Conservation (phyloP, 2,329 filamentous ascomycete genomes). For the Nigrospora oryzae region DNA sequence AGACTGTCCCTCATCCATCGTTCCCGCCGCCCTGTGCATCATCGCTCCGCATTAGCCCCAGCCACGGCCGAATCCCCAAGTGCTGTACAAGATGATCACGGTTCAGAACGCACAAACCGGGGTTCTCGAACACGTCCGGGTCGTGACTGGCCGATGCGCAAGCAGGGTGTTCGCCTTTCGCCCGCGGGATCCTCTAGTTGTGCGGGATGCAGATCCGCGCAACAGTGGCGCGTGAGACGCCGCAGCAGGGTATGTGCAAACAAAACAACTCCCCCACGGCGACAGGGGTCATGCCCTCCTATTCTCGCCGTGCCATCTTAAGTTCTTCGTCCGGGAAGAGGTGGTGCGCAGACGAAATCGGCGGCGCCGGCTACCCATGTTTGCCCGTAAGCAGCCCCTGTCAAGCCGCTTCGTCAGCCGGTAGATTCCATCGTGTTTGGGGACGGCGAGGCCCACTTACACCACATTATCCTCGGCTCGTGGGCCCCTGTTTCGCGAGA, state of each 20-base stretch:
- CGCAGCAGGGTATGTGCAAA: slow-evolving; percentile 11
- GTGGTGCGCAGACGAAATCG: too few species aligned
- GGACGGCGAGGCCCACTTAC: neutral
- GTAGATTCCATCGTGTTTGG: too few species aligned
- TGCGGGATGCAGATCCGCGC: too few species aligned
- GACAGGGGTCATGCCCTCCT: slow-evolving; percentile 10
- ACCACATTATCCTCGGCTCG: slow-evolving; percentile 1
- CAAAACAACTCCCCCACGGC: slow-evolving; percentile 12
- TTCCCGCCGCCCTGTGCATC: slow-evolving; percentile 3
- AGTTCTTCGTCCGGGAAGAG: slow-evolving; percentile 7
- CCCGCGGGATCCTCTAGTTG: slow-evolving; percentile 6
- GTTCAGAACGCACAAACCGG: slow-evolving; percentile 9
- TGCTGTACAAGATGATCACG: slow-evolving; percentile 9
- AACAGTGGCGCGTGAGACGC: too few species aligned
- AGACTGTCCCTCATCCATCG: slow-evolving; percentile 6
- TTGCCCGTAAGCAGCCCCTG: slow-evolving; percentile 11
- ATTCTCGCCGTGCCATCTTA: slow-evolving; percentile 5
- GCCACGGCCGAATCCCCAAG: slow-evolving; percentile 2
- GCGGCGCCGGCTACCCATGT: slow-evolving; percentile 11
- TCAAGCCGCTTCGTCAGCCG: neutral
- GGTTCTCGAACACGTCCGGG: slow-evolving; percentile 8
- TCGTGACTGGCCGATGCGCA: slow-evolving; percentile 12
- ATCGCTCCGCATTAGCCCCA: neutral
- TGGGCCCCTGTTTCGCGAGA: too few species aligned
- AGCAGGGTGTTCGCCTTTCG: slow-evolving; percentile 9